These are phyloP conservation scores for Suillus hirtellus DNA, from an alignment of 768 basidiomycete genomes.

Conservation along the genomic window DNA sequence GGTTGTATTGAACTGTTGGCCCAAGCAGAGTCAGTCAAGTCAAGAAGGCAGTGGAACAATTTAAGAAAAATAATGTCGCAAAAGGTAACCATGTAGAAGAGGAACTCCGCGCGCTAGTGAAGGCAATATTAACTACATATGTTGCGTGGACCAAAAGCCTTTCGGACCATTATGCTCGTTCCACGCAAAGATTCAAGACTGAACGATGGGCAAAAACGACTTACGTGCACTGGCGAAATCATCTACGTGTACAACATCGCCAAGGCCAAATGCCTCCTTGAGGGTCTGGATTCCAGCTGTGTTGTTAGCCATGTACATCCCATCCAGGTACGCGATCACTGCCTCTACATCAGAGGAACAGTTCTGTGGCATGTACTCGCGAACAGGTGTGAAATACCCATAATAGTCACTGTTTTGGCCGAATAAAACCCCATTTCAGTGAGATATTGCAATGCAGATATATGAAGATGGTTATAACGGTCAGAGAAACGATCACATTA, in stretches of 20 bases:
- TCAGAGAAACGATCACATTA: neutral
- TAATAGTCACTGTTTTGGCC: conserved; percentile 21
- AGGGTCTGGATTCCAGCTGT: conserved; percentile 47
- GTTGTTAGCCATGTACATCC: conserved; percentile 50
- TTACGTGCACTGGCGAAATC: conserved; percentile 64
- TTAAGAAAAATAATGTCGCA: neutral
- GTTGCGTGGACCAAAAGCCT: neutral
- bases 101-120: neutral
- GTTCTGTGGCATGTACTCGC: conserved; percentile 65
- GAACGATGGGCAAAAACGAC: conserved; percentile 16
- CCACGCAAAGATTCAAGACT: neutral
- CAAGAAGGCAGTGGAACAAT: neutral
- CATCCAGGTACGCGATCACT: conserved; percentile 61
- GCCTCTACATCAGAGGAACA: conserved; percentile 73
- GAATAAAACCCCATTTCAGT: no score
- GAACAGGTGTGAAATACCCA: conserved; percentile 67
- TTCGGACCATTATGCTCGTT: neutral
- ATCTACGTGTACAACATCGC: conserved; percentile 56
- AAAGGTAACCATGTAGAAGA: no score
- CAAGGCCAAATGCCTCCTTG: conserved; percentile 61
- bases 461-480: no score
- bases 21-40: neutral
- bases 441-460: no score
- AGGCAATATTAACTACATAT: neutral
- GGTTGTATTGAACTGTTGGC: conserved; percentile 35